phyloP scores from a whole-genome alignment of 2,329 filamentous ascomycete species.

The Trichoderma aggressivum region DNA sequence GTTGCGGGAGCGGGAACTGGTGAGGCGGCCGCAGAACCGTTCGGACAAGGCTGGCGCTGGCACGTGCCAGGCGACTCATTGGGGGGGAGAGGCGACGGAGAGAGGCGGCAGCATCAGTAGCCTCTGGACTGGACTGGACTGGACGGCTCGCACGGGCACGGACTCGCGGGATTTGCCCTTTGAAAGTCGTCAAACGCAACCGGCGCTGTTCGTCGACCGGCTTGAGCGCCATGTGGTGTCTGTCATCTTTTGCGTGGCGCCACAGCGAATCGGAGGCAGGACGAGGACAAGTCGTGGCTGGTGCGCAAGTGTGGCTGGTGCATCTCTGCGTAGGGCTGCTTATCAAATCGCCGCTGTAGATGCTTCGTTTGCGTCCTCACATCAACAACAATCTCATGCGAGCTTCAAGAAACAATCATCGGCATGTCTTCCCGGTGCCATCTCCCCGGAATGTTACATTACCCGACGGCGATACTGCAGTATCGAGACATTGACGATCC shows the following conservation, averaged over 20 bases:
- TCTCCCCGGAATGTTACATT: not conserved
- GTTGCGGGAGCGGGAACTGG: constrained; percentile 12
- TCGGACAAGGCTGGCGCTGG: constrained; percentile 23
- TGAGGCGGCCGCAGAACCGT: not conserved
- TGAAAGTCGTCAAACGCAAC: constrained; percentile 1
- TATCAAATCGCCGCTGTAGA: not conserved
- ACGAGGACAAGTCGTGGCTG: constrained; percentile 5
- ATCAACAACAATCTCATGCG: not conserved
- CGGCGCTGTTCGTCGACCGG: constrained; percentile 4
- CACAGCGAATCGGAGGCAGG: not conserved
- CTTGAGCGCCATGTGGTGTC: constrained; percentile 3
- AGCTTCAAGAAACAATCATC: not conserved
- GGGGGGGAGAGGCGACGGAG: constrained; percentile 16
- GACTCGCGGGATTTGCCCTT: not conserved
- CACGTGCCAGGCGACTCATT: constrained; percentile 27
- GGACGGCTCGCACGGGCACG: not conserved
- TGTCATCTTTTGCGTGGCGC: constrained; percentile 19
- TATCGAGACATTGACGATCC: not conserved
- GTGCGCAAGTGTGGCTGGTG: not conserved
- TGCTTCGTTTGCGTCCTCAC: not conserved
- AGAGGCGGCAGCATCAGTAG: constrained; percentile 2
- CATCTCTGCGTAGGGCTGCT: not conserved
- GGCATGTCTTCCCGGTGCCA: not conserved
- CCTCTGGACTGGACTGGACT: too few relatives aligned
- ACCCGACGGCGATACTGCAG: not conserved